Conservation (phyloP, 257 asterid species). For the Eucommia ulmoides region DNA sequence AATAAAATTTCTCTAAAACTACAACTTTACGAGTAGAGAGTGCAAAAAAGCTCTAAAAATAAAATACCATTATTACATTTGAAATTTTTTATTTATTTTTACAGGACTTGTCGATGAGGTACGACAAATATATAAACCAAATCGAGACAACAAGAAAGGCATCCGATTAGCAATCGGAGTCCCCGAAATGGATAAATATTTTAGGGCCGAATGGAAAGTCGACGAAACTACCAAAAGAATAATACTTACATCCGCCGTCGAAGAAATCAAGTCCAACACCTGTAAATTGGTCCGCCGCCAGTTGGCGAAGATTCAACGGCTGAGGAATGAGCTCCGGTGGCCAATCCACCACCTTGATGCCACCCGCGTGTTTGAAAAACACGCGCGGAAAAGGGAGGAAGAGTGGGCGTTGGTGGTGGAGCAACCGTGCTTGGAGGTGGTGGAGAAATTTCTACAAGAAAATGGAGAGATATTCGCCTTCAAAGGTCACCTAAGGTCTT, state of each 20-base stretch:
- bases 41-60: no score
- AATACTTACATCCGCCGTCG: conserved; percentile 34
- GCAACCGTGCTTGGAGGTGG: conserved; percentile 28
- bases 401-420: conserved; percentile 58
- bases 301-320: conserved; percentile 33
- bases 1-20: no score
- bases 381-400: conserved; percentile 28
- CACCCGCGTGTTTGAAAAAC: conserved; percentile 44
- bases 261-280: conserved; percentile 46
- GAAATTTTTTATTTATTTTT: no score
- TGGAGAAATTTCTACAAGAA: conserved; percentile 29
- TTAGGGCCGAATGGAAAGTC: conserved; percentile 11
- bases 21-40: no score
- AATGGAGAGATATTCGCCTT: no score
- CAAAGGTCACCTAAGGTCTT: no score
- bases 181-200: conserved; percentile 54
- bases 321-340: conserved; percentile 36
- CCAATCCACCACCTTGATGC: conserved; percentile 51
- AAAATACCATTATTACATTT: no score
- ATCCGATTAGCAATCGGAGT: conserved; percentile 66
- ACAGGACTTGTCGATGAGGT: conserved; percentile 71
- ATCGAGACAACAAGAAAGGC: conserved; percentile 44
- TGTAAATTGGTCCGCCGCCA: conserved; percentile 40
- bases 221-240: conserved; percentile 9
- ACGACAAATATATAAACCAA: conserved; percentile 27